Base-by-base conservation (phyloP, 2,329 filamentous ascomycete species). In the Paraconiothyrium sp. region DNA sequence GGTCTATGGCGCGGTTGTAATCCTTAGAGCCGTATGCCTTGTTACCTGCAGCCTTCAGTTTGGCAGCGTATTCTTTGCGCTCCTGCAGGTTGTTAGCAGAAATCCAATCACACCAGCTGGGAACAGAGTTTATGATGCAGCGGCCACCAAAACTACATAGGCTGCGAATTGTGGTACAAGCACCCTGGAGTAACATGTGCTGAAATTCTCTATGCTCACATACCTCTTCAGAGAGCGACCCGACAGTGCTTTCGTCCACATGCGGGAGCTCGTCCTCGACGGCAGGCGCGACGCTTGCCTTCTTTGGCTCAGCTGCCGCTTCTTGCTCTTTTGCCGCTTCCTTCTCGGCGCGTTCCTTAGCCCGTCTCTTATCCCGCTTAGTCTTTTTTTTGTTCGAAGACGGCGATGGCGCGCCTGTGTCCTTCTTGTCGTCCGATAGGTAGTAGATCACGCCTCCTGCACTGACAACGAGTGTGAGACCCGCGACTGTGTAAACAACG, bases 391-490 rank as follows among this genome's bases (percentile, higher is more conserved):
- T 91, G 62, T 64, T 73, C 46, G 70, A 27, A 16, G 50, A 62
- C 44, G 75, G 52, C 47, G 67, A 64, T 51, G 68, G 63, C 70
- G 61, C 52, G 77, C 70, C 52, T 76, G 71, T 56, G 43, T 75
- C 78, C 66, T 81, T 80, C 66, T 77, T 81, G 41, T 83, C 81
- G 72, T 91, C 81, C 58, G 84, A 70, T 82, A 97, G 84, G 80
- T 97, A 98, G 84, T 98, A 99, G 76, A 97, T 90, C 47, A 92
- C 92, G 71, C 95, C 94, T 37, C 94, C 94, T 64, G 92, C 92
- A 14, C 93, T 95, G 59, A 97, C 92, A 47, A 97, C 93, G 51
- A 97, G 87, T 57, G 94, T 94, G 62, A 97, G 92, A 74, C 95
- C 95, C 59, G 94, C 95, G 81, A 98, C 92, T 69, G 95, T 97